Percentiles rank a stretch among this genome's conserved stretches.
These are phyloP conservation scores for Pelargonium citronellum DNA, from an alignment of 441 rosid species.

Conservation along the genomic window DNA sequence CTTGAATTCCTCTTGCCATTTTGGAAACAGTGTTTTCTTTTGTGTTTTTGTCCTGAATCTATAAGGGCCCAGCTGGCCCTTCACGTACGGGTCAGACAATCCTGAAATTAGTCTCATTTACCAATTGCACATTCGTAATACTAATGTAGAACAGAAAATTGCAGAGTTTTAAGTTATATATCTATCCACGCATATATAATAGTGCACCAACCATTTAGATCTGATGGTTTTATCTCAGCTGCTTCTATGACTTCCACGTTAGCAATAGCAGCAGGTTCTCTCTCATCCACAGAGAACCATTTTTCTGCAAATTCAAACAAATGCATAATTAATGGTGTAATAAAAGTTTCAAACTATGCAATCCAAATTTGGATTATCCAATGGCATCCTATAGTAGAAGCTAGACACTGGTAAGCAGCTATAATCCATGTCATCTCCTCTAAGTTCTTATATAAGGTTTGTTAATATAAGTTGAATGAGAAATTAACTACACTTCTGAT, in stretches of 20 bases:
- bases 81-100: constrained; percentile 88
- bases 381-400: no score
- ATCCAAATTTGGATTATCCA: no score
- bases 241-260: constrained; percentile 83
- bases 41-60: constrained; percentile 60
- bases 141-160: background rate
- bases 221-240: constrained; percentile 73
- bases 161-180: no score
- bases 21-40: constrained; percentile 70
- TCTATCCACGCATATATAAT: no score
- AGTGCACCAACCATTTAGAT: constrained; percentile 57
- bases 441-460: no score
- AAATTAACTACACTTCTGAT: constrained; percentile 6
- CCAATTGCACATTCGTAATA: constrained; percentile 6
- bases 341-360: no score
- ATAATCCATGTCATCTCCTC: no score
- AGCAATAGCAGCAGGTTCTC: constrained; percentile 62
- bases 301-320: constrained; percentile 29
- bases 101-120: constrained; percentile 42
- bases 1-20: constrained; percentile 82
- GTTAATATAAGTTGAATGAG: no score
- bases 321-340: background rate
- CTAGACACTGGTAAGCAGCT: no score
- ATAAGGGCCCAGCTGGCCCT: constrained; percentile 76
- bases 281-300: constrained; percentile 84